Evolutionary conservation across 116 monocot species (phyloP).

Genomic region (Papilionanthe hybrid): DNA sequence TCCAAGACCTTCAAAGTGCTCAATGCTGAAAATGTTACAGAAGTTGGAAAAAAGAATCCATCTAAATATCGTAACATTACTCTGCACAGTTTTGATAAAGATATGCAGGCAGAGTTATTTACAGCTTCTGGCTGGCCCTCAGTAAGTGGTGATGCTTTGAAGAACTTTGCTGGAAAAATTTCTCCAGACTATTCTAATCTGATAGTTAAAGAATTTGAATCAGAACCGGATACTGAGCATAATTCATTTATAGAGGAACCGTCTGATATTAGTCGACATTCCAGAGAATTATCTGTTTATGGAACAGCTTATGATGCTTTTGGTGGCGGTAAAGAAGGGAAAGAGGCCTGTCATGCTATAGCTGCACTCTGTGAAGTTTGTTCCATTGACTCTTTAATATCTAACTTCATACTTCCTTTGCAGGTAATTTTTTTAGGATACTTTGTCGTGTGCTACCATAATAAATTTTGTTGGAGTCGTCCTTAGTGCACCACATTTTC

Average conservation of each 20-base stretch:
- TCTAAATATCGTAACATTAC: conserved; percentile 67
- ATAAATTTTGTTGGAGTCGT: neutral
- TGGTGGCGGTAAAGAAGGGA: conserved; percentile 60
- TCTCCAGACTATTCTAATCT: conserved; percentile 34
- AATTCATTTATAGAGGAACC: neutral
- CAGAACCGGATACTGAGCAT: conserved; percentile 2
- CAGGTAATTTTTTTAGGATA: conserved; percentile 43
- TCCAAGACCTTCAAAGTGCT: conserved; percentile 76
- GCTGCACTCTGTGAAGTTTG: conserved; percentile 97
- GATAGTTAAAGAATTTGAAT: conserved; percentile 23
- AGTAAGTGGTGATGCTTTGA: conserved; percentile 81
- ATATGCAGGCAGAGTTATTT: conserved; percentile 55
- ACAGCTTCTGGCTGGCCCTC: conserved; percentile 94
- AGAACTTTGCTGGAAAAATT: conserved; percentile 70
- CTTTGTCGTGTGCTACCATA: neutral
- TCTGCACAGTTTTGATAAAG: conserved; percentile 30
- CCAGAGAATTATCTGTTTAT: conserved; percentile 38
- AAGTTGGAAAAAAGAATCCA: conserved; percentile 62
- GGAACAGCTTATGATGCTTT: conserved; percentile 86
- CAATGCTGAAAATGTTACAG: conserved; percentile 53
- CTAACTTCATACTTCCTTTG: conserved; percentile 94
- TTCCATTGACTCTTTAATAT: conserved; percentile 92
- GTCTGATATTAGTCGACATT: conserved; percentile 3
- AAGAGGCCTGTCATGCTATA: conserved; percentile 82
- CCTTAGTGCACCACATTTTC: neutral